Evolutionary conservation across 768 basidiomycete species (phyloP), one percentile per base, ranked within the genome.

Genomic region (Phylloporus rhodoxanthus): DNA sequence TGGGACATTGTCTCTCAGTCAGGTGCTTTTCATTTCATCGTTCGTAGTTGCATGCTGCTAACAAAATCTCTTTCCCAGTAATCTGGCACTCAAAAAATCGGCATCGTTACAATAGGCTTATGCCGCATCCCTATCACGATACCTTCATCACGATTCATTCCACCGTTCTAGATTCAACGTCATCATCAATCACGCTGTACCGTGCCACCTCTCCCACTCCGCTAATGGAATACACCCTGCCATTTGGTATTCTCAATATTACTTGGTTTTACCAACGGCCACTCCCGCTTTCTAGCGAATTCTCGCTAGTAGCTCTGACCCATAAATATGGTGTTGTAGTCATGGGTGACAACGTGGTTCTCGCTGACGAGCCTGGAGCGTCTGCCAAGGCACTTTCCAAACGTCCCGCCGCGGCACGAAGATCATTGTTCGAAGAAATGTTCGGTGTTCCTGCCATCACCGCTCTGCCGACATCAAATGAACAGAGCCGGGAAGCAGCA

Each of bases 401-500:
- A 59, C 19, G 51, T 51, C 32, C 61, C 60, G 48, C 59, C 55
- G 56, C 73, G 56, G 63, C 65, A 20, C 72, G 60, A 53, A 71
- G 75, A 50, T 86, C 89, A 8, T 71, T 96, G 7, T 91, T 94
- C 70, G 86, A 91, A 65, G 91, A 94, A 61, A 88, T 94, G 61
- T 96, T 95, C 61, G 93, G 93, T 33, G 72, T 79, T 51, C 80
- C 88, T 38, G 85, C 86, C 2, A 81, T 92, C 57, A 57, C 60
- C 6, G 62, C 70, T 28, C 52, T 61, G 29, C 54, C 65, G 15
- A 45, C 55, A n/a, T 51, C 63, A 29, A 42, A 54, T 11, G 58
- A 64, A 34, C 48, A 55, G 34, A 51, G 62, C 14, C 50, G 40
- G 25, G 53, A 58, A 37, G 17, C 48, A 26, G 50, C 43, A 30